Evolutionary conservation across 441 rosid genomes (phyloP), one percentile per base, ranked within the genome.

Genomic region (Corymbia calophylla): DNA sequence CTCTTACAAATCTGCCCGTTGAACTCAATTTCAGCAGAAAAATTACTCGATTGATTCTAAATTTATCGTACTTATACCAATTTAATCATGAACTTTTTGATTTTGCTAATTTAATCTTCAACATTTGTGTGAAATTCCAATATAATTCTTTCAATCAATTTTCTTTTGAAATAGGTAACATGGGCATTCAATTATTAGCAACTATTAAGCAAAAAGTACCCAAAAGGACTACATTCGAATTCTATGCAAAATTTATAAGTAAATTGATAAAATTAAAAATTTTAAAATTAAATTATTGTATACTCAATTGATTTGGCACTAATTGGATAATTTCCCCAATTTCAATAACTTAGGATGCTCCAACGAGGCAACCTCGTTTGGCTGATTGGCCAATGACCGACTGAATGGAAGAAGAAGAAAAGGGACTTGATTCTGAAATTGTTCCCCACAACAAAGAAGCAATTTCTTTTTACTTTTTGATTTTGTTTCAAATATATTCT

Each of bases 31-130:
- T 66, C 73, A 18, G 0, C 1, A 16, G 1, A 31, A 17, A 66
- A 0, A 2, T 66, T 31, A 16, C 8, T 16, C 29, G 11, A 73
- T 21, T 1, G 39, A 7, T 73, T 15, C 16, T 11, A 39, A 73
- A 44, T 39, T 3, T 39, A 73, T 12, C 21, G 1, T 2, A 9
- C 0, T 0, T 1, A 70, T 0, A 8, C 25, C 1, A 35, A 70
- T 32, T 70, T 5, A 0, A 9, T 73, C 0, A 0, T 21, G 3
- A 66, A 31, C 2, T 4, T 66, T 66, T 66, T 5, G 2, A 31
- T 31, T 17, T 66, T 0, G 0, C 11, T 2, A 64, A 64, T 64
- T 32, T 7, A 60, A 27, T 5, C 1, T 1, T 35, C 35, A 19
- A 35, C 1, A 2, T 35, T 70, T 19, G 12, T 0, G 0, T 6